Conservation (phyloP, 257 asterid genomes). For the Ligustrum vulgare region DNA sequence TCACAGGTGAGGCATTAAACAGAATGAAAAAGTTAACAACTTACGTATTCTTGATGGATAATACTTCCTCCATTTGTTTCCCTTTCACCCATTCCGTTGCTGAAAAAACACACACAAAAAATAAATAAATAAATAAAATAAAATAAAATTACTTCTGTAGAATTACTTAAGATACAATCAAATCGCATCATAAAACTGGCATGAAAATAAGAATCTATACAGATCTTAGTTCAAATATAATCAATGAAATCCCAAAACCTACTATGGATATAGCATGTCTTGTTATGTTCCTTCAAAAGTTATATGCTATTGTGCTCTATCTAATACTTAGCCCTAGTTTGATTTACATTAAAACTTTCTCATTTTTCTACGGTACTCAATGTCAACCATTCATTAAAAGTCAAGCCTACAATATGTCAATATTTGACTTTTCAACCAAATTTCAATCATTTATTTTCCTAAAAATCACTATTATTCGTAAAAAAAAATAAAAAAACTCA, state of each 20-base stretch:
- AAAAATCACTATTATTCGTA: no score
- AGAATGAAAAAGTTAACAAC: conserved; percentile 21
- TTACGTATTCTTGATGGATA: conserved; percentile 82
- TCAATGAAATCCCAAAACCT: no score
- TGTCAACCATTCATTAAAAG: no score
- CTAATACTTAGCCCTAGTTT: neutral
- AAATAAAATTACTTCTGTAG: neutral
- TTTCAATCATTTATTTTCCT: no score
- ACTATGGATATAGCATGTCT: neutral
- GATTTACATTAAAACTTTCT: no score
- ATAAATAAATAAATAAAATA: neutral
- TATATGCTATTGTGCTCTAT: neutral
- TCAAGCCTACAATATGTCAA: no score
- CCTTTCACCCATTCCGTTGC: conserved; percentile 97
- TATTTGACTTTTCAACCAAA: no score
- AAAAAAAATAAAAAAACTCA: no score
- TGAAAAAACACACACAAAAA: conserved; percentile 36
- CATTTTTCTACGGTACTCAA: no score
- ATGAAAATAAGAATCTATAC: neutral
- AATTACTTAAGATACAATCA: neutral
- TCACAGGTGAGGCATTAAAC: no score
- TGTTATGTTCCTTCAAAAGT: neutral
- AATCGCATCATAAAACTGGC: neutral
- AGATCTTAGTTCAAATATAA: no score
- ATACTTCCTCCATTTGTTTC: conserved; percentile 78